phyloP scores from a whole-genome alignment of 441 rosid genomes.

The Theobroma grandiflorum region DNA sequence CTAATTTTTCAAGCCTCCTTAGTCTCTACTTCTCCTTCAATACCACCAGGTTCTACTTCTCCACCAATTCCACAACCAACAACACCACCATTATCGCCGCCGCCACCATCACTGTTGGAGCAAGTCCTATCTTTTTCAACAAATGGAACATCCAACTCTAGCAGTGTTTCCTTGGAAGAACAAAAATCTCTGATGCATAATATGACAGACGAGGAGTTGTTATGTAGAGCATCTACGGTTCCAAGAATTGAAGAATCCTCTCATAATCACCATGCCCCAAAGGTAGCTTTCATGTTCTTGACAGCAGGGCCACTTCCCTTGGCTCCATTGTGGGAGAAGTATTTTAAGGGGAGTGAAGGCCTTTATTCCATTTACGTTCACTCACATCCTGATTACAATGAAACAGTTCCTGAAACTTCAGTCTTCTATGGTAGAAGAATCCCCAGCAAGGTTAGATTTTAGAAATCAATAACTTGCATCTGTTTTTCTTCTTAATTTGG shows the following conservation, averaged over 20 bases:
- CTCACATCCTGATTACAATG: constrained; percentile 52
- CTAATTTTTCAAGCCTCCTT: constrained; percentile 16
- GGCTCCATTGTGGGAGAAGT: constrained; percentile 65
- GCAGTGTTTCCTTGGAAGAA: constrained; percentile 12
- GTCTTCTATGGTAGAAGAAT: constrained; percentile 57
- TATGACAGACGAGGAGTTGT: constrained; percentile 56
- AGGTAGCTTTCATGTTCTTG: constrained; percentile 70
- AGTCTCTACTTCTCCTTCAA: background rate
- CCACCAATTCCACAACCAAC: background rate
- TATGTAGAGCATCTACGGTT: constrained; percentile 42
- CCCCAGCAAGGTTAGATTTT: constrained; percentile 54
- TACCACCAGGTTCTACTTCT: background rate
- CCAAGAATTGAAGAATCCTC: constrained; percentile 5
- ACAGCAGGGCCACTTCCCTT: constrained; percentile 55
- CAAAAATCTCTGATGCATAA: constrained; percentile 37
- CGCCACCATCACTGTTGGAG: background rate
- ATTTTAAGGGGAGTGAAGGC: constrained; percentile 54
- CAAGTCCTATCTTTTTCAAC: background rate
- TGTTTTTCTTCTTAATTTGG: background rate
- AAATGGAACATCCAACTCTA: constrained; percentile 8
- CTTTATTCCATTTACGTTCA: constrained; percentile 64
- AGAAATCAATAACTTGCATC: background rate
- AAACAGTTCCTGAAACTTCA: constrained; percentile 39
- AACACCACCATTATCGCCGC: background rate
- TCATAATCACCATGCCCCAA: constrained; percentile 17